phyloP scores from a whole-genome alignment of 306 rosid genomes.

The Clitoria ternatea region DNA sequence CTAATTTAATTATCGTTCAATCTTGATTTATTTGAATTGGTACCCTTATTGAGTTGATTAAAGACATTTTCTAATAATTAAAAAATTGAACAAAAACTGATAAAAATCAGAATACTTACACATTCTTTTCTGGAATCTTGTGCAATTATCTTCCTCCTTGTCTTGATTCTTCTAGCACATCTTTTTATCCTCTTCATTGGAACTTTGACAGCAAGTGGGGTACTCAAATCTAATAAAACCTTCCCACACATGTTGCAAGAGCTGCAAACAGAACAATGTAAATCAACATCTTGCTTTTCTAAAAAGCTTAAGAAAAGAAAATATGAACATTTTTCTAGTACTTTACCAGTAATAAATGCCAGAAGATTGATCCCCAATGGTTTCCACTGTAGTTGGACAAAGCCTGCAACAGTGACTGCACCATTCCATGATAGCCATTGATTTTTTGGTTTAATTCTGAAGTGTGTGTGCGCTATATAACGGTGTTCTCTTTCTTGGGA shows the following conservation, averaged over 20 bases:
- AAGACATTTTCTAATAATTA: too few species aligned
- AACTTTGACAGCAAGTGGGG: background rate
- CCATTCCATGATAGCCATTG: slow-evolving; percentile 8
- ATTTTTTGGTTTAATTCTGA: background rate
- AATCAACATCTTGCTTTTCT: background rate
- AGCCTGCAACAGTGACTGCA: slow-evolving; percentile 9
- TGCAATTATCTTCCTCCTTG: background rate
- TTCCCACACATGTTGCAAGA: slow-evolving; percentile 22
- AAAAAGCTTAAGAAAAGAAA: background rate
- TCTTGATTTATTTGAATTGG: too few species aligned
- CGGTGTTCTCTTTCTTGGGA: background rate
- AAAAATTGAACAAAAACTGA: background rate
- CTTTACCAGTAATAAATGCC: background rate
- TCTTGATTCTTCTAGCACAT: background rate
- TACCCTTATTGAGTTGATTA: too few species aligned
- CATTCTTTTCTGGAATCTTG: background rate
- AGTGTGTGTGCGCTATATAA: background rate
- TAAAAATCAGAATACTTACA: background rate
- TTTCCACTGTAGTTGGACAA: background rate
- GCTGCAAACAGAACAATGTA: slow-evolving; percentile 3
- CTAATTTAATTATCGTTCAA: too few species aligned
- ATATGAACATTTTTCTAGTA: background rate
- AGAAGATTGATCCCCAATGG: background rate
- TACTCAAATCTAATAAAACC: background rate
- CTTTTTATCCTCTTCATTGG: background rate